A percentile compares a stretch with the other conserved stretches of the same genome.
These are phyloP conservation scores for Grigorovia transvaalensis DNA, from an alignment of 805 yeast species.

Conservation along the genomic window DNA sequence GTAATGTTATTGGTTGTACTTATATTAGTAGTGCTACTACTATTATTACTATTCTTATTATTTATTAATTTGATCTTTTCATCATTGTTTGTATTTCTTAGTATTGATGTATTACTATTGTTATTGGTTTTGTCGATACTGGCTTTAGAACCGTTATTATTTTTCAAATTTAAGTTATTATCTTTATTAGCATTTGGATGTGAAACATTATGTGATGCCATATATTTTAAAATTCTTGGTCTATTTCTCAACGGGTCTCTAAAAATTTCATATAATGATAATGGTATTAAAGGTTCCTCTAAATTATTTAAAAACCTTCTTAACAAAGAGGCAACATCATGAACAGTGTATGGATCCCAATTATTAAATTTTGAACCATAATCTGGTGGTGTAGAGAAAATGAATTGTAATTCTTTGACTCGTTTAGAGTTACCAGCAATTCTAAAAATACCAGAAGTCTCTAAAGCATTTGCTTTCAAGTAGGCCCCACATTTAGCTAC, in stretches of 20 bases:
- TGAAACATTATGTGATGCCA: constrained; percentile 36
- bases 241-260: constrained; percentile 64
- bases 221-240: constrained; percentile 56
- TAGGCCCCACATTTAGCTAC: constrained; percentile 94
- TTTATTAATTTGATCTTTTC: not conserved
- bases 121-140: not conserved
- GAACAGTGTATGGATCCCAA: constrained; percentile 93
- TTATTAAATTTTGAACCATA: constrained; percentile 70
- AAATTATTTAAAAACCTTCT: constrained; percentile 77
- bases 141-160: not conserved
- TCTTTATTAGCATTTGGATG: constrained; percentile 29
- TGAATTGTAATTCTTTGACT: constrained; percentile 71
- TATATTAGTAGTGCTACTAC: not conserved
- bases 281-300: constrained; percentile 87
- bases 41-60: not conserved
- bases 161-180: constrained; percentile 8
- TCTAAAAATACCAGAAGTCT: constrained; percentile 84
- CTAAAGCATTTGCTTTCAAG: constrained; percentile 65
- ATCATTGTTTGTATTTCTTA: not conserved
- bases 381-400: constrained; percentile 79
- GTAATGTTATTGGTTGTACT: not conserved
- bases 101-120: not conserved
- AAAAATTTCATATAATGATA: constrained; percentile 63
- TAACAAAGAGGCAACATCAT: constrained; percentile 88
- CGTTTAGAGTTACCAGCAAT: constrained; percentile 87